Evolutionary conservation across 257 asterid genomes (phyloP), one percentile per base, ranked within the genome.

Genomic region (Solanum etuberosum): DNA sequence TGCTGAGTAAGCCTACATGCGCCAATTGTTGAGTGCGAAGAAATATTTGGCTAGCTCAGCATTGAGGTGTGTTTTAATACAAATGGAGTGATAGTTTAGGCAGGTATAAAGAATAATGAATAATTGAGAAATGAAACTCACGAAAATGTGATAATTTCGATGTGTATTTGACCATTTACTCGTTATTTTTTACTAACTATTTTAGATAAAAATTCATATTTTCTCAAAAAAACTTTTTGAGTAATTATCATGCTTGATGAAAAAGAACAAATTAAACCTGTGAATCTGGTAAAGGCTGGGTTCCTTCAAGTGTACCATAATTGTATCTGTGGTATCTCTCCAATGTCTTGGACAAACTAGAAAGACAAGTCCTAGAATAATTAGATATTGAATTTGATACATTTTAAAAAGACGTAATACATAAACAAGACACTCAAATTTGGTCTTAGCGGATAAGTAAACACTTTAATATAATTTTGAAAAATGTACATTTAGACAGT

Each of bases 271-370:
- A 70, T 31, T 2, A 70, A 81, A 93, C 96, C 96, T 92, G 92
- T 61, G 91, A 84, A 89, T 91, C 87, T 15, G 31, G 43, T 87
- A 88, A 86, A 77, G 92, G 71, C 86, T 91, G 93, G 88, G 83
- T 84, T 77, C 89, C 86, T 86, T 90, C 95, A 23, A 87, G 88
- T 57, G 88, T 90, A 61, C 85, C 89, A 89, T 91, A 92, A 84
- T 90, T 90, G 87, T 92, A 86, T 88, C 87, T 91, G 46, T 92
- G 96, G 87, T 94, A 93, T 91, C 88, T 93, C 87, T 94, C 96
- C 91, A 94, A 35, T 67, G 90, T 86, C 87, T 88, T 89, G 80
- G 90, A 25, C 90, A 93, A 91, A 57, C 97, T 94, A 81, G 13
- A 48, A 43, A 61, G 57, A 76, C 38, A 82, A 31, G 65, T 68